phyloP scores from a whole-genome alignment of 2,329 filamentous ascomycete genomes.

The Colletotrichum plurivorum region DNA sequence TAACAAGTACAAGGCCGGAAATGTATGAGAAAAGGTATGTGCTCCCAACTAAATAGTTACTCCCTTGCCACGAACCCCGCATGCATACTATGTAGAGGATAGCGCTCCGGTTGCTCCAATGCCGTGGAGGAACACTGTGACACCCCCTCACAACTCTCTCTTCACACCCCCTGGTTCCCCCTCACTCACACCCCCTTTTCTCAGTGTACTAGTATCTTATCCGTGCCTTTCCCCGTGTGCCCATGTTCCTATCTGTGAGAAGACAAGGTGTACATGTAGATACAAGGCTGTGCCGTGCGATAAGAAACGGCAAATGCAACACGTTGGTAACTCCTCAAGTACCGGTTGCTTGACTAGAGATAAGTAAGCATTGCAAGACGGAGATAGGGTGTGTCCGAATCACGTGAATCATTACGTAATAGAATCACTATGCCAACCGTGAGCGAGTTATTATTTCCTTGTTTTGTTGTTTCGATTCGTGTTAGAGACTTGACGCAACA shows the following conservation, averaged over 20 bases:
- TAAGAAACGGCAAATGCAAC: constrained; percentile 25
- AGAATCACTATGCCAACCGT: constrained; percentile 4
- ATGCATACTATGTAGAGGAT: constrained; percentile 6
- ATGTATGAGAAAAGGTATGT: constrained; percentile 11
- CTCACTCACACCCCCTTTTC: not conserved
- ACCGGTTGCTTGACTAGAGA: not conserved
- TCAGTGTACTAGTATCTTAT: not conserved
- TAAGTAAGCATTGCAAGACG: not conserved
- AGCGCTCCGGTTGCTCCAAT: constrained; percentile 1
- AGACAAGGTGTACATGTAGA: constrained; percentile 1
- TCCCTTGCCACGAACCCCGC: constrained; percentile 24
- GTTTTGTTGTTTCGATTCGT: not conserved
- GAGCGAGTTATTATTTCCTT: not conserved
- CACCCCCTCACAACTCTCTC: not conserved
- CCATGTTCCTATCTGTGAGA: not conserved
- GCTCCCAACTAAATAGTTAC: constrained; percentile 33
- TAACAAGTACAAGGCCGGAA: constrained; percentile 5
- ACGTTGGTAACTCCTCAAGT: not conserved
- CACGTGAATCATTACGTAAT: constrained; percentile 26
- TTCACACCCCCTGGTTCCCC: no score
- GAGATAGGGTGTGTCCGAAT: constrained; percentile 10
- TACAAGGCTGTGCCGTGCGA: constrained; percentile 26
- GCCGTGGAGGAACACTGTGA: constrained; percentile 16
- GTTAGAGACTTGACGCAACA: not conserved
- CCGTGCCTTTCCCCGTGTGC: not conserved